A percentile compares a stretch with the other conserved stretches of the same genome.
Evolutionary conservation across 306 rosid genomes (phyloP).

Genomic region (Malus sylvestris): DNA sequence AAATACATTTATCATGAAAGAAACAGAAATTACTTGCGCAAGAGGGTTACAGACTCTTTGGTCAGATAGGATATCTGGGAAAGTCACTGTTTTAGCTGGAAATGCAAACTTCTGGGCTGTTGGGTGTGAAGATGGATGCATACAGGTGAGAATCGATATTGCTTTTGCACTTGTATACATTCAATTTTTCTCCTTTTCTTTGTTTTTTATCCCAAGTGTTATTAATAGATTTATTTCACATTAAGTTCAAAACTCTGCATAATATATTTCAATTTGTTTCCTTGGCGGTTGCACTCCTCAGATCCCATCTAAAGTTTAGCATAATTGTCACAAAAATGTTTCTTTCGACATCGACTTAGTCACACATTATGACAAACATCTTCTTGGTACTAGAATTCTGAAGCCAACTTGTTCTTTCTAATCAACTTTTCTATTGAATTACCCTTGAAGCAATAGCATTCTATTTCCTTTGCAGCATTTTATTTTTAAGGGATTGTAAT

Average conservation of each 20-base stretch:
- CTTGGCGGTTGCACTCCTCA: neutral
- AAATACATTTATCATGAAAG: conserved; percentile 59
- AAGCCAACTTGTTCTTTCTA: neutral
- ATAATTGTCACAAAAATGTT: too few relatives aligned
- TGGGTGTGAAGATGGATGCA: conserved; percentile 97
- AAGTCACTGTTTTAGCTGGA: conserved; percentile 94
- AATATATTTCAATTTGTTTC: neutral
- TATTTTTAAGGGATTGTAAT: neutral
- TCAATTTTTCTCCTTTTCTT: neutral
- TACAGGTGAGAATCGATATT: conserved; percentile 49
- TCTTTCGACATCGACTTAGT: neutral
- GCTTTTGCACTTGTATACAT: neutral
- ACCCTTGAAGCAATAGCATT: neutral
- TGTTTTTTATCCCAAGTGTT: neutral
- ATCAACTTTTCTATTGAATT: neutral
- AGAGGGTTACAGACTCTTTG: conserved; percentile 64
- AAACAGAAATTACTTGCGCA: conserved; percentile 78
- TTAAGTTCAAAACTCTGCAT: neutral
- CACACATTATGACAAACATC: neutral
- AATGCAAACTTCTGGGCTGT: conserved; percentile 92
- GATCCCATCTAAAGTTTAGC: neutral
- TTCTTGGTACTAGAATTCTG: neutral
- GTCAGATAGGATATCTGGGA: conserved; percentile 91
- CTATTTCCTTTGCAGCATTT: neutral
- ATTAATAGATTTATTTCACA: too few relatives aligned